Evolutionary conservation across 805 yeast genomes (phyloP), one percentile per base, ranked within the genome.

Genomic region (Wickerhamiella shivajii): DNA sequence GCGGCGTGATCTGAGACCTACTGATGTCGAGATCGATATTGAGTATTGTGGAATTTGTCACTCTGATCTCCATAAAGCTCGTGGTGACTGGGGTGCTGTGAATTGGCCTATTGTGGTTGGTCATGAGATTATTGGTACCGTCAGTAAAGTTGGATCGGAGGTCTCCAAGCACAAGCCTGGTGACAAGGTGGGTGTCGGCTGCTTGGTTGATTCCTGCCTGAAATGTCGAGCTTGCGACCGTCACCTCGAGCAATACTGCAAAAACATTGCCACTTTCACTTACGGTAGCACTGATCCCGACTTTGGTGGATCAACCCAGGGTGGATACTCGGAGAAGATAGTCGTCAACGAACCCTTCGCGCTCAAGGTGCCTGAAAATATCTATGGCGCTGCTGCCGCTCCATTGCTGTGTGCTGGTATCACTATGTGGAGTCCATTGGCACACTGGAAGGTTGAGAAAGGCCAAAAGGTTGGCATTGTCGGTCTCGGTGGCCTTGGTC

Each of bases 151-250:
- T 27, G 93, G 87, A 33, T 45, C 61, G 8, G 57, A 66, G 71
- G 77, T 43, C 6, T 46, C 55, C 13, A 60, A 60, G 42, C 36
- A 63, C 56, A 60, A 64, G 52, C 52, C 74, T 14, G 93, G 93
- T 35, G 76, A 81, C 45, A 62, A 81, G 42, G 90, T 77, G 18
- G 93, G 92, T 37, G 66, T 77, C 33, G 93, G 93, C 44, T 90
- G 92, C 20, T 74, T 69, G 49, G 59, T 66, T 18, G 59, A 57
- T 37, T 60, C 77, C 24, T 78, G 90, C 59, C 53, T 62, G 35
- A 57, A 66, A 11, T 80, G 92, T 56, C 50, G 61, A 27, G 63
- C 73, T 47, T 80, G 84, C 62, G 50, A 60, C 16, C 43, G 50
- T 23, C 63, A 61, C 43, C 66, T 73, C 50, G 76, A 74, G 45